These are phyloP conservation scores for Wallacemonas sp. DNA, from an alignment of 208 protist species.

Conservation along the genomic window DNA sequence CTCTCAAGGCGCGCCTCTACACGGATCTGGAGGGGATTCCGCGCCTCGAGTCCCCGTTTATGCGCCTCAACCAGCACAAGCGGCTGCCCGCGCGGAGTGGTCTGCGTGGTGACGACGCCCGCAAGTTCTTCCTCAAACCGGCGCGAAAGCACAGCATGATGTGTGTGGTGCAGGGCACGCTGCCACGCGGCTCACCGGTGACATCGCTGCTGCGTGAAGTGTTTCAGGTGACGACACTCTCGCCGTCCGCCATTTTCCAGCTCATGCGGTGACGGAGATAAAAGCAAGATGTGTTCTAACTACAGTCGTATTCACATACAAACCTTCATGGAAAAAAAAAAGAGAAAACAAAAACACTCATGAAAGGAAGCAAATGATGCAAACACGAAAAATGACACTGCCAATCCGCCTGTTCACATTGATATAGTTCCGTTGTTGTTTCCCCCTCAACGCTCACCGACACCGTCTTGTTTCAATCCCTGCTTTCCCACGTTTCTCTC, in stretches of 20 bases:
- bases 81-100: slow-evolving; percentile 60
- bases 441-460: too few species aligned
- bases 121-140: slow-evolving; percentile 71
- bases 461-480: background rate
- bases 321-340: background rate
- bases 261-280: slow-evolving; percentile 19
- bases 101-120: slow-evolving; percentile 55
- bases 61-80: slow-evolving; percentile 41
- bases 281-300: too few species aligned
- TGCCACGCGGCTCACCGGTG: slow-evolving; percentile 62
- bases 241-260: slow-evolving; percentile 56
- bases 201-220: slow-evolving; percentile 75
- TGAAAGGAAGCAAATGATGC: too few species aligned
- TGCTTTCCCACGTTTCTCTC: background rate
- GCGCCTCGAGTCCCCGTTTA: slow-evolving; percentile 68
- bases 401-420: too few species aligned
- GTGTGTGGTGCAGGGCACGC: slow-evolving; percentile 60
- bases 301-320: background rate
- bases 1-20: slow-evolving; percentile 51
- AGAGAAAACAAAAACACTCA: background rate
- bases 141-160: slow-evolving; percentile 67
- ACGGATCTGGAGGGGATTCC: slow-evolving; percentile 76
- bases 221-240: slow-evolving; percentile 73
- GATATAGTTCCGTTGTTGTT: too few species aligned
- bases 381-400: too few species aligned